Evolutionary conservation across 352 stramenopile genomes (phyloP).

Genomic region (Globisporangium viniferum): DNA sequence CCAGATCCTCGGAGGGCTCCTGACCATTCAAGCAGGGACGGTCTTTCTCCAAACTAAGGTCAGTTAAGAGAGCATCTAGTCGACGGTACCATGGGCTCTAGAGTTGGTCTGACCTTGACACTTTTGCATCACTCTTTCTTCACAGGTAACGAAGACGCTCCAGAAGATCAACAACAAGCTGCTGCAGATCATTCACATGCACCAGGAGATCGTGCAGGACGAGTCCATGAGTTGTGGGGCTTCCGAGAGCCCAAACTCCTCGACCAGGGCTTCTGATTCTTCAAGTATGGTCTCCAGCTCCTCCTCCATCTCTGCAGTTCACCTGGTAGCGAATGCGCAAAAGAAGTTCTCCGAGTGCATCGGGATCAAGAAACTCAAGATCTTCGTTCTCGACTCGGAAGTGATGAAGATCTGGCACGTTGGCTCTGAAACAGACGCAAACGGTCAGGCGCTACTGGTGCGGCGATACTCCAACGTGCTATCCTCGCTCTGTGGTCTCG

Average conservation of each 20-base stretch:
- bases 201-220: conserved; percentile 33
- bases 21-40: conserved; percentile 58
- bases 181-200: conserved; percentile 49
- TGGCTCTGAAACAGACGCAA: conserved; percentile 22
- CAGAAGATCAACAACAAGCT: conserved; percentile 61
- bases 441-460: conserved; percentile 24
- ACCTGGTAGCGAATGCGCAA: conserved; percentile 52
- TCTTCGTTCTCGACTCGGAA: conserved; percentile 60
- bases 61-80: background rate
- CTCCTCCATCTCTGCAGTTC: conserved; percentile 29
- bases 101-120: background rate
- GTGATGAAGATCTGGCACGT: conserved; percentile 55
- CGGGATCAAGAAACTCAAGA: conserved; percentile 57
- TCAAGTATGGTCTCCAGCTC: background rate
- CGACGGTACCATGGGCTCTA: too few relatives aligned
- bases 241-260: background rate
- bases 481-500: conserved; percentile 54
- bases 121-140: background rate
- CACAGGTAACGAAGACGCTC: conserved; percentile 32
- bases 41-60: conserved; percentile 46
- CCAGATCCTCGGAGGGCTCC: conserved; percentile 56
- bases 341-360: conserved; percentile 56
- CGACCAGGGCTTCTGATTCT: background rate
- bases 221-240: background rate
- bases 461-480: conserved; percentile 59